Base-by-base conservation (phyloP, 2,329 filamentous ascomycete genomes). In the Aspergillus ibericus region DNA sequence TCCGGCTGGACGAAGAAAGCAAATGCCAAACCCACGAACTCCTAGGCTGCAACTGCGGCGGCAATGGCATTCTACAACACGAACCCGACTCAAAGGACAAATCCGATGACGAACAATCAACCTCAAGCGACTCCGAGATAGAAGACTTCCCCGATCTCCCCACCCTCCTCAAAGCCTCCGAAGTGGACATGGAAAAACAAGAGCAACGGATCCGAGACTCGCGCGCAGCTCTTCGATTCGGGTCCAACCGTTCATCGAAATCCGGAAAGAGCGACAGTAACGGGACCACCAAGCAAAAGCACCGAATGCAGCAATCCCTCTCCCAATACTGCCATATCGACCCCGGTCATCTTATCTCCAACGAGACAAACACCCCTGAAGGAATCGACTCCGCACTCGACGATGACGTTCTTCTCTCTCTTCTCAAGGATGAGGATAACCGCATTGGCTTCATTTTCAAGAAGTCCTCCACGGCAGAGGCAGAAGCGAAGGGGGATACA, bases 1-100 rank as follows among this genome's bases (percentile, higher is more conserved):
- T 91, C 67, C 82, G 81, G 1, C 75, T 91, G 0, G 85, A 91
- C 65, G 81, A 87, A 58, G 78, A 80, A 10, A 79, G 81, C 9
- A 77, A 75, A 6, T 89, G 88, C 57, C 85, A 88, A 67, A 91
- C 88, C 2, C 88, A 91, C 69, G 85, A 89, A 53, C 74, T 90
- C 1, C 73, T 91, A 0, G 83, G 82, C 0, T 91, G 88, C 71
- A 71, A 73, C 1, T 91, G 88, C 68, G 81, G 79, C 5, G 87
- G 87, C 0, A 77, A 71, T 8, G 87, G 86, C 10, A 42, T 46
- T 38, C 59, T 12, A 2, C 22, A 7, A 16, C 38, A 48, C 12
- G 15, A 42, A 49, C 20, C 4, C 63, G 50, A 51, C 38, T 10
- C 53, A 49, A 36, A 38, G 22, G 42, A 57, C 7, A 55, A 27